phyloP scores from a whole-genome alignment of 805 yeast genomes.

The Priceomyces haplophilus region DNA sequence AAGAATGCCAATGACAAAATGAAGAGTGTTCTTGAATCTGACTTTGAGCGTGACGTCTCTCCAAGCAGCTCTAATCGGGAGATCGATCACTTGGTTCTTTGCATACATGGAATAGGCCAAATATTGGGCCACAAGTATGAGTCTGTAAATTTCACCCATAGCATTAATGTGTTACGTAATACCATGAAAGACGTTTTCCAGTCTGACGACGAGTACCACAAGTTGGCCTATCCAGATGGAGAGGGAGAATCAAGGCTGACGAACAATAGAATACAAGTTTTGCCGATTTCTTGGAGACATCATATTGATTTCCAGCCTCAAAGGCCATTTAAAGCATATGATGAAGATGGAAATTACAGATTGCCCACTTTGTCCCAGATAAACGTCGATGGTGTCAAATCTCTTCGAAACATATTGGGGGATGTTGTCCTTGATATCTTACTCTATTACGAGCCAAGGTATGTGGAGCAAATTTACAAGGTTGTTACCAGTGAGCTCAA shows the following conservation, averaged over 20 bases:
- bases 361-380: slow-evolving; percentile 68
- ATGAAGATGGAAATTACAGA: slow-evolving; percentile 36
- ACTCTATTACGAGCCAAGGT: slow-evolving; percentile 70
- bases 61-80: slow-evolving; percentile 25
- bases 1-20: slow-evolving; percentile 24
- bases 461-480: slow-evolving; percentile 57
- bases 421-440: slow-evolving; percentile 84
- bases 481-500: slow-evolving; percentile 67
- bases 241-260: not conserved
- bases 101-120: slow-evolving; percentile 96
- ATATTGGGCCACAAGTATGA: slow-evolving; percentile 74
- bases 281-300: slow-evolving; percentile 93
- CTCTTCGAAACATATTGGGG: slow-evolving; percentile 75
- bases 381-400: slow-evolving; percentile 72
- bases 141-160: slow-evolving; percentile 83
- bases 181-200: slow-evolving; percentile 52
- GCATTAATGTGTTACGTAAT: slow-evolving; percentile 62
- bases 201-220: slow-evolving; percentile 38
- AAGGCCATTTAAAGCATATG: slow-evolving; percentile 33
- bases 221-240: slow-evolving; percentile 31
- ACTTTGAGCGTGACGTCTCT: slow-evolving; percentile 39
- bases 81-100: slow-evolving; percentile 68
- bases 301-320: slow-evolving; percentile 60
- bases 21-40: slow-evolving; percentile 47
- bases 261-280: slow-evolving; percentile 70